Evolutionary conservation across 169 alveolate species (phyloP).

Genomic region (Plasmodium gallinaceum): DNA sequence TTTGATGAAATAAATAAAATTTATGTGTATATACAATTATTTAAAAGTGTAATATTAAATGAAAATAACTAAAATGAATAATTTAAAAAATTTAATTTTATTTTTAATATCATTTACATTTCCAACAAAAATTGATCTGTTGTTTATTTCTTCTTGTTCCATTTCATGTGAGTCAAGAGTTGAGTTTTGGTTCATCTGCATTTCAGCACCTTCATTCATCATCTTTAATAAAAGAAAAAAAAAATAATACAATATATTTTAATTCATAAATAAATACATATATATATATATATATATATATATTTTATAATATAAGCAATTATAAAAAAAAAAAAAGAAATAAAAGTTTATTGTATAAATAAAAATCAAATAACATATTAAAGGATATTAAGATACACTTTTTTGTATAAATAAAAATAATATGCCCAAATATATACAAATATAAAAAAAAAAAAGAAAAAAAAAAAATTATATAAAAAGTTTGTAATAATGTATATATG

Average conservation of each 20-base stretch:
- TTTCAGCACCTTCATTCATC: constrained; percentile 77
- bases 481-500: not conserved
- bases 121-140: constrained; percentile 86
- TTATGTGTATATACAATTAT: not conserved
- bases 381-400: too few relatives aligned
- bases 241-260: not conserved
- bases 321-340: too few relatives aligned
- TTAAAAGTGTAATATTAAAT: not conserved
- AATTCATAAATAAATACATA: not conserved
- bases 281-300: constrained; percentile 14
- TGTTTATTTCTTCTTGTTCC: constrained; percentile 85
- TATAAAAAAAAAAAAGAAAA: too few relatives aligned
- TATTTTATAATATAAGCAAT: not conserved
- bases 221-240: constrained; percentile 24
- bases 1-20: not conserved
- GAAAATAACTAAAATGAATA: too few relatives aligned
- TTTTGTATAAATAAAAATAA: too few relatives aligned
- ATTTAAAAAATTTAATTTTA: not conserved
- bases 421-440: too few relatives aligned
- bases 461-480: too few relatives aligned
- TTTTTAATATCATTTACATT: constrained; percentile 76
- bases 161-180: constrained; percentile 65
- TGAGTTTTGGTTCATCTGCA: constrained; percentile 63
- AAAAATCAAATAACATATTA: too few relatives aligned
- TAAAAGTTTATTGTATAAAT: too few relatives aligned